Percentiles rank a stretch among this genome's conserved stretches.
These are phyloP conservation scores for Xerocomus potaroensis DNA, from an alignment of 768 basidiomycete genomes.

Conservation along the genomic window DNA sequence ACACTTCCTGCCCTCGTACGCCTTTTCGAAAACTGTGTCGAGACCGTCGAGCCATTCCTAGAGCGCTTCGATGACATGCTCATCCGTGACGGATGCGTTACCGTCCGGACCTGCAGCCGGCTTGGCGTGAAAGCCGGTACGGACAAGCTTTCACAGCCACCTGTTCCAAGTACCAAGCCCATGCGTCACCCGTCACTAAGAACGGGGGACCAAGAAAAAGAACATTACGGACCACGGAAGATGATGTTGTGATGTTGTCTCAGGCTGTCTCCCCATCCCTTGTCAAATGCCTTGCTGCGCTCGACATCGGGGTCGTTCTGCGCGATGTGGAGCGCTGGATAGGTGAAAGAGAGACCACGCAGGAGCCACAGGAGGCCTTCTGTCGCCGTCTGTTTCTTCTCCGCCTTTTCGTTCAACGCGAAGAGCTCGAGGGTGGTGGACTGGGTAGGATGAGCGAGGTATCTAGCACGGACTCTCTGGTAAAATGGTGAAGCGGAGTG, in stretches of 20 bases:
- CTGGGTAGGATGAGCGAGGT: conserved; percentile 56
- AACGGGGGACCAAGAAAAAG: too few relatives aligned
- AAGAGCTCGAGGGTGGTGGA: conserved; percentile 82
- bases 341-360: conserved; percentile 88
- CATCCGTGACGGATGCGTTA: conserved; percentile 36
- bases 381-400: conserved; percentile 86
- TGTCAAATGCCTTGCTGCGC: conserved; percentile 68
- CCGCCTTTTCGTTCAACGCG: conserved; percentile 75
- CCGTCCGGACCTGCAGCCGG: conserved; percentile 61
- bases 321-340: conserved; percentile 67
- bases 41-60: conserved; percentile 58
- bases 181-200: too few relatives aligned
- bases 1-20: conserved; percentile 53
- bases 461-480: conserved; percentile 88
- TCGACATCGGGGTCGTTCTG: conserved; percentile 55
- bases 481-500: background rate
- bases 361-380: conserved; percentile 94
- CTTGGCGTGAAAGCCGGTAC: conserved; percentile 58
- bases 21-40: conserved; percentile 44
- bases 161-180: too few relatives aligned
- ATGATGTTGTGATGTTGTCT: conserved; percentile 82
- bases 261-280: conserved; percentile 77
- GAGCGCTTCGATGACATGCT: conserved; percentile 53
- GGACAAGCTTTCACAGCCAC: conserved; percentile 61
- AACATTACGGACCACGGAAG: conserved; percentile 53